Percentiles rank a stretch among this genome's conserved stretches.
Evolutionary conservation across 352 stramenopile species (phyloP).

Genomic region (Aphanomyces astaci): DNA sequence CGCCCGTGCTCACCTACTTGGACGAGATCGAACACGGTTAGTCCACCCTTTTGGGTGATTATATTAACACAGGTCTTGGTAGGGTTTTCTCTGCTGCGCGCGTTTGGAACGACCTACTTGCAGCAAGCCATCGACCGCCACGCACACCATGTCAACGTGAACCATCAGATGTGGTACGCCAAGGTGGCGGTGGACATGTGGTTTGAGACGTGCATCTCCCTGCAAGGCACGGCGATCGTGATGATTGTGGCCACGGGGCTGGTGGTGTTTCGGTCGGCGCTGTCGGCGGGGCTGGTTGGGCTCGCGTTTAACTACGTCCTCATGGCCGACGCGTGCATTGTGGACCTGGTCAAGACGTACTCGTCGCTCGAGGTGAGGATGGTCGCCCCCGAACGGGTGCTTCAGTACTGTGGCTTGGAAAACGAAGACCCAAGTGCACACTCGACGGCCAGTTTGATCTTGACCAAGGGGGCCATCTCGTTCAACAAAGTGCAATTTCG

Average conservation of each 20-base stretch:
- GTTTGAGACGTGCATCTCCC: conserved; percentile 77
- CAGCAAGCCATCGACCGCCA: conserved; percentile 37
- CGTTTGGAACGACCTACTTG: conserved; percentile 26
- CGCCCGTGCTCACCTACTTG: conserved; percentile 35
- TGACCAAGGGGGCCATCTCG: conserved; percentile 34
- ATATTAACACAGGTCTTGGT: no score
- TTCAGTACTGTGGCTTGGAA: conserved; percentile 64
- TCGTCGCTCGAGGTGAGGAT: conserved; percentile 87
- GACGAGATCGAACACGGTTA: conserved; percentile 22
- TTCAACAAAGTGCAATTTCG: conserved; percentile 46
- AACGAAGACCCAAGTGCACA: conserved; percentile 29
- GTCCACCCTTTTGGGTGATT: no score
- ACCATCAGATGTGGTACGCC: conserved; percentile 66
- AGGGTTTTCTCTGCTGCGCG: conserved; percentile 31
- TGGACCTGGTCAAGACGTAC: conserved; percentile 71
- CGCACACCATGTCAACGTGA: conserved; percentile 43
- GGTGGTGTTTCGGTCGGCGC: conserved; percentile 39
- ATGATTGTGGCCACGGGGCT: conserved; percentile 63
- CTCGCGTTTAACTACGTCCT: conserved; percentile 87
- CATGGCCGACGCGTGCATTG: conserved; percentile 78
- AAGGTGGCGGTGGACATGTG: conserved; percentile 58
- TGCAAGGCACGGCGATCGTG: conserved; percentile 75
- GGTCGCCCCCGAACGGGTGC: conserved; percentile 85
- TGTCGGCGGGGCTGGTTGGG: conserved; percentile 69
- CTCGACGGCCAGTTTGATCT: conserved; percentile 41